These are phyloP conservation scores for Xylariomycetidae sp. DNA, from an alignment of 2,329 filamentous ascomycete genomes.

Conservation along the genomic window DNA sequence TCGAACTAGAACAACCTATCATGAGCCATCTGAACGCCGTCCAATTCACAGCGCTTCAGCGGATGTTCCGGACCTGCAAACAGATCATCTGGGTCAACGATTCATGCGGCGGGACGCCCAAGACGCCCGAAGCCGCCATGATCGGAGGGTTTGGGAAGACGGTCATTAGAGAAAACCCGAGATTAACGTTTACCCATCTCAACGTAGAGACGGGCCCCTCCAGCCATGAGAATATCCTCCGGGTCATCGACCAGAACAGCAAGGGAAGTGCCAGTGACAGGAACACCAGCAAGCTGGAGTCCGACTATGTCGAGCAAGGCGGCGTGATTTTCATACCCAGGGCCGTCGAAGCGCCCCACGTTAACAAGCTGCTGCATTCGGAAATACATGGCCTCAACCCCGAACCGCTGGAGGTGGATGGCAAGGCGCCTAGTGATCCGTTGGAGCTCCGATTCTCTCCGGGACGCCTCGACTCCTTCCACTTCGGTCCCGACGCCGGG, in stretches of 20 bases:
- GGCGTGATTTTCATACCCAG: constrained; percentile 1
- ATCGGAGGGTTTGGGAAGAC: constrained; percentile 2
- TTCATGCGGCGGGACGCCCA: neutral
- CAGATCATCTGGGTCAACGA: constrained; percentile 2
- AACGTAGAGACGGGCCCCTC: neutral
- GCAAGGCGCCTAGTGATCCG: neutral
- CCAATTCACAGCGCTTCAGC: constrained; percentile 1
- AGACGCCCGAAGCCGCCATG: constrained; percentile 1
- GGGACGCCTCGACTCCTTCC: constrained; percentile 1
- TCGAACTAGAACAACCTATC: neutral
- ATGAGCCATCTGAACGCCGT: neutral
- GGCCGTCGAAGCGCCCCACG: constrained; percentile 1
- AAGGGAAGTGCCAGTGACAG: too few relatives aligned
- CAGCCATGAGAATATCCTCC: neutral
- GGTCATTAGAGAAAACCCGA: constrained; percentile 1
- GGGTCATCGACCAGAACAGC: neutral
- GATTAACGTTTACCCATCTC: neutral
- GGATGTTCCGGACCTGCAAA: neutral
- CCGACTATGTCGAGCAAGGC: neutral
- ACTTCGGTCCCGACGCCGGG: neutral
- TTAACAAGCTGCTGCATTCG: constrained; percentile 1
- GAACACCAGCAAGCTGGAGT: neutral
- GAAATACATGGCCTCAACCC: neutral
- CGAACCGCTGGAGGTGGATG: neutral
- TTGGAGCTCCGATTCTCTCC: neutral